Base-by-base conservation (phyloP, 129 eudicot species). In the Artemisia tridentata region DNA sequence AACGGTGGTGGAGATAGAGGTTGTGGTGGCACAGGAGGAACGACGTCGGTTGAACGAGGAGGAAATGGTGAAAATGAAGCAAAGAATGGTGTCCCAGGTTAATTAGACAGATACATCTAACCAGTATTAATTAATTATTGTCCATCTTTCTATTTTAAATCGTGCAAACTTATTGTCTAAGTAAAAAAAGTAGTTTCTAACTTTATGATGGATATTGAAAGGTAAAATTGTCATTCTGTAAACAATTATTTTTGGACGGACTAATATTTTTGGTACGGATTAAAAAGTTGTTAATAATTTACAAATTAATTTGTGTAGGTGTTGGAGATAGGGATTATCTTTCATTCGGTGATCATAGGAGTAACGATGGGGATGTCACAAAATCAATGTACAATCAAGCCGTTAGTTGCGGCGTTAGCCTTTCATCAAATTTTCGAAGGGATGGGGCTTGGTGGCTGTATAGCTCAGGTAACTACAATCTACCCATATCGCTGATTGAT, bases 301-400 rank as follows among this genome's bases (percentile, higher is more conserved):
- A 34, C 1, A 1, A 17, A 15, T 51, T 4, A 17, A 15, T 51
- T 4, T 51, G 29, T 9, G 19, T 29, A 61, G 66, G 96, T 89
- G 61, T 75, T 89, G 79, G 96, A 89, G 66, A 89, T 89, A 1
- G 96, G 96, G 81, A 86, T 89, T n/a, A 86, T 89, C 18, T 89
- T 89, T 59, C 96, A 89, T 47, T 86, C 92, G 49, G 96, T 89
- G 76, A 89, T 89, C 0, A 86, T 89, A 1, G 96, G 96, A 12
- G 88, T 89, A 8, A 89, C 96, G 3, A 71, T 89, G 88, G 96
- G 96, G 64, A 89, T 89, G 92, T 89, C 96, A 3, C 96, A 89
- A 53, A 89, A 89, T 69, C 75, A 79, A 71, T 89, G 96, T 31
- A 86, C 92, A n/a, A 86, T 89, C 52, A 86, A 81, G 72, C 96